Evolutionary conservation across 139 green algal genomes (phyloP).

Genomic region (Nannochloris sp.): DNA sequence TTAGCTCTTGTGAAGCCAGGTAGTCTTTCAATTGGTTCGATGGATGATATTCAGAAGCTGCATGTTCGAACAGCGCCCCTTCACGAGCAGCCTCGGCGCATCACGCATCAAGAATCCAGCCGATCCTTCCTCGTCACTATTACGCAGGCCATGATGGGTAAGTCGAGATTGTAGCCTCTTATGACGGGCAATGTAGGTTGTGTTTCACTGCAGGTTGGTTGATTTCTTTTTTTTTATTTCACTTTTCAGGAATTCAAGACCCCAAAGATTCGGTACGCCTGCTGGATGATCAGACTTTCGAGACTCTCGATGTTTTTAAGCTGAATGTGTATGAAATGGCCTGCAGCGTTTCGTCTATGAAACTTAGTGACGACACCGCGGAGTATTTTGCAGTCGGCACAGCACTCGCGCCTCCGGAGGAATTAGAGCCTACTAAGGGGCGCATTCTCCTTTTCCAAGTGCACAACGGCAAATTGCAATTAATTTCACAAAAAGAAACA

Average conservation of each 20-base stretch:
- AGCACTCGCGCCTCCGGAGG: conserved; percentile 50
- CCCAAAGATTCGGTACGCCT: conserved; percentile 45
- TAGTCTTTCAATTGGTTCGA: conserved; percentile 75
- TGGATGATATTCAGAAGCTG: conserved; percentile 93
- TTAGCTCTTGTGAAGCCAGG: conserved; percentile 74
- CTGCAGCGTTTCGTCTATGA: conserved; percentile 37
- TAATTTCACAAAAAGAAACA: conserved; percentile 78
- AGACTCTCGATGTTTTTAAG: conserved; percentile 46
- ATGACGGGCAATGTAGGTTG: no score
- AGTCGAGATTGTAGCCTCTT: no score
- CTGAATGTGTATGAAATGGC: conserved; percentile 59
- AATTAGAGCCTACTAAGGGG: conserved; percentile 78
- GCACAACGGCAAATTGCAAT: conserved; percentile 32
- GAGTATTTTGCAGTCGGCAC: conserved; percentile 84
- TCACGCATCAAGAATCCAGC: conserved; percentile 70
- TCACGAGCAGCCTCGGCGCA: conserved; percentile 83
- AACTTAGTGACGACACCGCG: conserved; percentile 36
- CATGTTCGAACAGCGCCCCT: conserved; percentile 87
- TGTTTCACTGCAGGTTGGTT: neutral
- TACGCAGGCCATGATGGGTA: conserved; percentile 19
- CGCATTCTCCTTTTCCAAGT: conserved; percentile 66
- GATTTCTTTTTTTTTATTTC: neutral
- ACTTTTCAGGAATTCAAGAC: neutral
- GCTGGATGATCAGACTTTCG: conserved; percentile 73
- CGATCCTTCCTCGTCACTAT: conserved; percentile 43